Conservation (phyloP, 108 stramenopile genomes). For the Skeletonema menzelii region DNA sequence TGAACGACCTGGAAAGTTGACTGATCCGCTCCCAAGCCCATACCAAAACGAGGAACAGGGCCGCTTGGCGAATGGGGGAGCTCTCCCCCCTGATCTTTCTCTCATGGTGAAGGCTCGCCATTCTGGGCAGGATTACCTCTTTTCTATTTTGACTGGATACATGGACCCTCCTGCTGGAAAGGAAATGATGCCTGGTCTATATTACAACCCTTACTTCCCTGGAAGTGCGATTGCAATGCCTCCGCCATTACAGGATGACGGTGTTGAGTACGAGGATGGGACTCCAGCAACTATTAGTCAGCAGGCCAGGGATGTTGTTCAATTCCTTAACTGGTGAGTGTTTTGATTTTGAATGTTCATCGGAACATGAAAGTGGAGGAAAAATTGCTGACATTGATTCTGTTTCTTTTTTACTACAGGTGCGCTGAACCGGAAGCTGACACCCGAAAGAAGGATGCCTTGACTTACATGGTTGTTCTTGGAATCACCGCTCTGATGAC, state of each 20-base stretch:
- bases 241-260: slow-evolving; percentile 95
- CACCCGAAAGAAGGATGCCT: slow-evolving; percentile 94
- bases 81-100: slow-evolving; percentile 96
- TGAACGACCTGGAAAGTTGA: slow-evolving; percentile 97
- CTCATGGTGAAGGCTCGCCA: slow-evolving; percentile 99
- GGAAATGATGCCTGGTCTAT: slow-evolving; percentile 92
- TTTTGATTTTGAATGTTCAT: background rate
- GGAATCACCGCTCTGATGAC: slow-evolving; percentile 81
- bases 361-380: background rate
- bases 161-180: slow-evolving; percentile 95
- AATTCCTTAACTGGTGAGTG: slow-evolving; percentile 82
- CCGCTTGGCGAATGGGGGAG: slow-evolving; percentile 97
- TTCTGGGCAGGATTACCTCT: slow-evolving; percentile 95
- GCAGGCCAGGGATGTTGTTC: slow-evolving; percentile 87
- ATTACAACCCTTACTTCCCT: slow-evolving; percentile 96
- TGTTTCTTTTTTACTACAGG: slow-evolving; percentile 33
- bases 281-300: slow-evolving; percentile 96
- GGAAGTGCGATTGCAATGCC: slow-evolving; percentile 99
- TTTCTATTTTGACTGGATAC: slow-evolving; percentile 96
- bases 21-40: slow-evolving; percentile 90
- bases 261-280: slow-evolving; percentile 97
- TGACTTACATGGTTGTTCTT: slow-evolving; percentile 86
- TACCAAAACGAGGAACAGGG: slow-evolving; percentile 96
- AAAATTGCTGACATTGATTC: background rate
- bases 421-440: slow-evolving; percentile 98